Base-by-base conservation (phyloP, 805 yeast genomes). In the Metschnikowia picachoensis region DNA sequence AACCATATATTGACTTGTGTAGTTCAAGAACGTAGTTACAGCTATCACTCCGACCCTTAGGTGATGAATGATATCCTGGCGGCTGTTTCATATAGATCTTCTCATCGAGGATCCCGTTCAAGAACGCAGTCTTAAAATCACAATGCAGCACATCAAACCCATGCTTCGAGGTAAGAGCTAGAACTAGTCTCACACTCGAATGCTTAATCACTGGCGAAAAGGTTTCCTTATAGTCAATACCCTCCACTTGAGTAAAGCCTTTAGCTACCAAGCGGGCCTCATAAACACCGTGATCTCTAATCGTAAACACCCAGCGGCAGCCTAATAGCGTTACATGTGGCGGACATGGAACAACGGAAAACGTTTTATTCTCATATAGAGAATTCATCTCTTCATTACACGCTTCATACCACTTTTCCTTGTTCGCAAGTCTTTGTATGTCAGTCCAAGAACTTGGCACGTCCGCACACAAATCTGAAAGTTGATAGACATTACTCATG, bases 201-300 rank as follows among this genome's bases (percentile, higher is more conserved):
- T 29, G 20, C 30, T 41, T 30, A 20, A 41, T 35, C 44, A 41
- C 44, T n/a, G 44, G 44, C 30, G 33, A 41, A 27, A 13, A 35
- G 17, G 39, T 41, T 20, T 41, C 44, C 16, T 15, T 35, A 35
- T 30, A 41, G 35, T 35, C 44, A 35, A 40, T 25, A 5, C 31
- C 39, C 12, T 10, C 31, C 13, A 35, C 35, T 29, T 41, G 37
- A 13, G 43, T 32, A 11, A 34, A 41, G 9, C 39, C 39, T 34
- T 41, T 41, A 4, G 38, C 44, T n/a, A 41, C 37, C 28, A 34
- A 35, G 15, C 39, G n/a, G 16, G 39, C 44, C n/a, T n/a, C n/a
- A n/a, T n/a, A n/a, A n/a, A n/a, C n/a, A n/a, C n/a, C n/a, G n/a
- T n/a, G n/a, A n/a, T n/a, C n/a, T n/a, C n/a, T n/a, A n/a, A n/a